A percentile compares a stretch with the other conserved stretches of the same genome.
Conservation (phyloP, 768 basidiomycete species). For the Boletus tomentosulus region DNA sequence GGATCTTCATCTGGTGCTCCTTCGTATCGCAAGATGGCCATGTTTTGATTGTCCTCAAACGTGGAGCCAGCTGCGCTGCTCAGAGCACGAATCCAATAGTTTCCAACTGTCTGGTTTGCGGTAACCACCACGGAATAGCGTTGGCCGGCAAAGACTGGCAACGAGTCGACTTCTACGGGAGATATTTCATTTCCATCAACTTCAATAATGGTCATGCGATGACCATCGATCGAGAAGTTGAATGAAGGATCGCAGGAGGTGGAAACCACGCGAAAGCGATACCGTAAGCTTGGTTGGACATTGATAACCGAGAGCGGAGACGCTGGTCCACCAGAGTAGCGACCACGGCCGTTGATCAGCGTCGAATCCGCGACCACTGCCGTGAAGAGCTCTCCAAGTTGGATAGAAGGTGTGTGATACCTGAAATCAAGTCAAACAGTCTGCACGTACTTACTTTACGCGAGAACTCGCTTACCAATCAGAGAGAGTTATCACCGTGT, state of each 20-base stretch:
- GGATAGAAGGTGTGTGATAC: conserved; percentile 32
- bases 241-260: conserved; percentile 42
- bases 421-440: conserved; percentile 12
- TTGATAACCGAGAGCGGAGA: conserved; percentile 39
- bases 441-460: neutral
- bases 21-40: conserved; percentile 46
- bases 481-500: conserved; percentile 42
- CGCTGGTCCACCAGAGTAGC: conserved; percentile 37
- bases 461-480: conserved; percentile 33
- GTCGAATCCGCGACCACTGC: conserved; percentile 32
- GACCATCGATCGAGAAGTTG: conserved; percentile 40
- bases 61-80: conserved; percentile 29
- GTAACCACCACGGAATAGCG: conserved; percentile 40
- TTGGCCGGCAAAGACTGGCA: conserved; percentile 30
- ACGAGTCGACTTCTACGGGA: conserved; percentile 38
- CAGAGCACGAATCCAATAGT: conserved; percentile 51
- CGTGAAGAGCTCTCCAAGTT: conserved; percentile 7
- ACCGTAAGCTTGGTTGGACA: conserved; percentile 38
- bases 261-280: conserved; percentile 48
- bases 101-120: conserved; percentile 41
- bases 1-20: conserved; percentile 41
- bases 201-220: conserved; percentile 47
- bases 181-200: conserved; percentile 40
- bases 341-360: conserved; percentile 49
- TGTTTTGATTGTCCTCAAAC: conserved; percentile 37